Base-by-base conservation (phyloP, 2,329 filamentous ascomycete genomes). In the Neopestalotiopsis sp. region DNA sequence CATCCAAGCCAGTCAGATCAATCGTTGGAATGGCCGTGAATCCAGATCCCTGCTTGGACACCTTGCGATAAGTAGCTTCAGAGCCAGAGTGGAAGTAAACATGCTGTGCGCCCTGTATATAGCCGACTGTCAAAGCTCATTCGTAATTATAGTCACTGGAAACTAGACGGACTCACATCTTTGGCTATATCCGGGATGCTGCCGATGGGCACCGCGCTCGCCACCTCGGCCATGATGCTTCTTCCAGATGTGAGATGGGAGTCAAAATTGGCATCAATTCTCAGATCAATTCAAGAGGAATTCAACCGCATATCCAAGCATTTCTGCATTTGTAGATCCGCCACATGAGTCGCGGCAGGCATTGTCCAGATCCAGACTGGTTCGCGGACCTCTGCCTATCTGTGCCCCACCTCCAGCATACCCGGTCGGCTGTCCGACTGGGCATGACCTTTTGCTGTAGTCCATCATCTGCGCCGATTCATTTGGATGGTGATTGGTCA, bases 21-120 rank as follows among this genome's bases (percentile, higher is more conserved):
- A 80, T 75, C 4, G 74, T 78, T 0, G 78, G 78, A 30, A 80
- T 80, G 9, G 77, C 75, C 4, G 73, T 77, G 69, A 78, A 78
- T 1, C 72, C 73, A 1, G 75, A 72, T n/a, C 74, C 70, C n/a
- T 68, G 71, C 17, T 74, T 73, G 4, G 73, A 69, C 14, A 78
- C 72, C 61, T 76, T 74, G 57, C 76, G 74, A 65, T 78, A 78
- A 1, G 76, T 77, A 5, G 74, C 73, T 66, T 77, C 75, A 20
- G 76, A 70, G n/a, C 76, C 76, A 1, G 76, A 78, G 62, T 78
- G 76, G 64, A 78, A 78, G 68, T 77, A 78, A 7, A 78, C 76
- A 61, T 77, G 77, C 67, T 76, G 65, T 34, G 65, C 66, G 10
- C 72, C 70, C 68, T 77, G 24, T 28, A 62, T 20, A 56, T 24